Evolutionary conservation across 2,329 filamentous ascomycete genomes (phyloP), one percentile per base, ranked within the genome.

Genomic region (Xylaria sp.): DNA sequence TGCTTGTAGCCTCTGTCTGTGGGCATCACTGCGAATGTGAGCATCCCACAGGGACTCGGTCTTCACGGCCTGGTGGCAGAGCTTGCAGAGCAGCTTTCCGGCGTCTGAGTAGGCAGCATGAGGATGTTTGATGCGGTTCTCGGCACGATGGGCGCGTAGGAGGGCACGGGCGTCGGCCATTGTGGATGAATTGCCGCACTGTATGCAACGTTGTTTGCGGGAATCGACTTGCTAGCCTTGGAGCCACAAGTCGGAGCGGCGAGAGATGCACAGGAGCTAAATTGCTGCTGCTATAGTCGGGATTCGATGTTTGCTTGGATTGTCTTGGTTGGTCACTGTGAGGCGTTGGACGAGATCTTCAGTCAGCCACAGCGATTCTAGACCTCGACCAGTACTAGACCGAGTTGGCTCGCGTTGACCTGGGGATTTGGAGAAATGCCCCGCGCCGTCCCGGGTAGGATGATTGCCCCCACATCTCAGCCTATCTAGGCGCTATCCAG

Each of bases 121-220:
- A 3, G 89, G 86, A 69, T 92, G 88, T 53, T 87, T 83, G 70
- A 93, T 87, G 66, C 90, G 86, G 59, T 92, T 87, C 64, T 89
- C 85, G 58, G 87, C 87, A 67, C 91, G 87, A 76, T 94, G 90
- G 71, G 88, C 89, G 69, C 91, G 90, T 60, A 96, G 84, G 49
- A 96, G 85, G 35, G 90, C 86, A 70, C 92, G 89, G 25, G 92
- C 89, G 76, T 96, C 91, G 68, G 91, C 83, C 90, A 95, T 94
- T 64, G 60, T 44, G 53, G 31, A 33, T 21, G 40, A 13, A 51
- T 23, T 49, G 25, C 3, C 13, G 40, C 13, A 25, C 3, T 44
- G 8, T 55, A 41, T 19, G 25, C n/a, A 17, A 11, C 17, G 19
- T 48, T 43, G 17, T 25, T 10, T 23, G n/a, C 40, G 37, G 35